Base-by-base conservation (phyloP, 805 yeast species). In the Zygoascus biomembranicola region DNA sequence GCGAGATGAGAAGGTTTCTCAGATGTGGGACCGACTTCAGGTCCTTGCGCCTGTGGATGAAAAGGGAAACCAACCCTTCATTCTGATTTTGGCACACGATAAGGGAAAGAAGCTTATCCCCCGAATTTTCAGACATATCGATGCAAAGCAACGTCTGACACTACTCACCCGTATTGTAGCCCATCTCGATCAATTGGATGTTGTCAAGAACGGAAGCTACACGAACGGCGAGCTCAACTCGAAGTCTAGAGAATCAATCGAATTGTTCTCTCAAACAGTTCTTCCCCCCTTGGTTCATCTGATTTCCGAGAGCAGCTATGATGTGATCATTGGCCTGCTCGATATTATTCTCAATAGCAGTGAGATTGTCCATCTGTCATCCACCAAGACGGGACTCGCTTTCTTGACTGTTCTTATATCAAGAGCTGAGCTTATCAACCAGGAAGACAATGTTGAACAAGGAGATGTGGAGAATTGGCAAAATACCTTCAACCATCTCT, bases 51-150 rank as follows among this genome's bases (percentile, higher is more conserved):
- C 72, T 9, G 69, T 71, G 2, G 70, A 69, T n/a, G 74, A 77
- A n/a, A 76, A 78, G 55, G 80, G 83, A 52, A 81, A 81, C 31
- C 85, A 85, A 64, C 94, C 95, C 41, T 90, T 90, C 63, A 79
- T 90, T 51, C 88, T 90, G 59, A 81, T 88, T 66, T 76, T 92
- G 59, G 80, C 87, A 28, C 86, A 84, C 65, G 87, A 87, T 62
- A 92, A 92, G 71, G 94, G 95, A 53, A 82, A 89, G 74, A 90
- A 89, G 69, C 78, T 89, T 39, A 82, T 92, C 73, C 90, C 94
- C 50, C 82, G 99, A 70, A 77, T 88, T 55, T 89, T 89, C 75
- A 86, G 88, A 64, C 87, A 90, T 68, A 75, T 92, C 63, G 73
- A 80, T 43, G 77, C 84, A 60, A 88, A 85, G 60, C 92, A 88